Base-by-base conservation (phyloP, 2,329 filamentous ascomycete species). In the Alternaria solani region DNA sequence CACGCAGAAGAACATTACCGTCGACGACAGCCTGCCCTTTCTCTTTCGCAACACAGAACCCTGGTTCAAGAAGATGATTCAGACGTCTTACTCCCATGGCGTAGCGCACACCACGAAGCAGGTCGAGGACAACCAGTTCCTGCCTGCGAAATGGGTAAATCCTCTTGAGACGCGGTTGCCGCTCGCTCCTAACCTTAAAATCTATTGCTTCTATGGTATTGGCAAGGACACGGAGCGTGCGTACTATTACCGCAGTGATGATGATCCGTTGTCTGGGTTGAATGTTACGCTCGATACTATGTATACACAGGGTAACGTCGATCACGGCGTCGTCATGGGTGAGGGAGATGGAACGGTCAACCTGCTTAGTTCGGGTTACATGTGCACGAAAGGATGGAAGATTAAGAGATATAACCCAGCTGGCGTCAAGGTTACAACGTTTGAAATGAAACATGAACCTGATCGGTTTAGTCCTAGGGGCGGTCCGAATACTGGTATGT, bases 271-370 rank as follows among this genome's bases (percentile, higher is more conserved):
- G n/a, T 88, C 88, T 7, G 88, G 86, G 18, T 82, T 93, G 18
- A 93, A 93, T 70, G 80, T 86, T 34, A 85, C 82, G 28, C 85
- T 86, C 52, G 85, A 86, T 66, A 86, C 84, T 1, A 79, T 78
- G 11, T 79, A 82, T 34, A 83, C 80, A 2, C 78, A 79, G 26
- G 78, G 78, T 20, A 78, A 81, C 20, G 79, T 86, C 5, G 94
- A 99, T 75, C 95, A 91, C 66, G 95, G 95, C 25, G 93, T 99
- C n/a, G 85, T 96, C 34, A 90, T 97, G 85, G 94, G 94, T 38
- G 95, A 98, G 78, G 95, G 95, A 4, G 95, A 99, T 70, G 95
- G 95, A 1, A 99, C 95, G 0, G 95, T 99, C 42, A 96, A 94
- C 66, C 80, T 99, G n/a, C 81, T 99, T 11, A 96, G 91, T 69